Evolutionary conservation across 495 filamentous ascomycete species (phyloP).

Genomic region (Delitschia confertaspora): DNA sequence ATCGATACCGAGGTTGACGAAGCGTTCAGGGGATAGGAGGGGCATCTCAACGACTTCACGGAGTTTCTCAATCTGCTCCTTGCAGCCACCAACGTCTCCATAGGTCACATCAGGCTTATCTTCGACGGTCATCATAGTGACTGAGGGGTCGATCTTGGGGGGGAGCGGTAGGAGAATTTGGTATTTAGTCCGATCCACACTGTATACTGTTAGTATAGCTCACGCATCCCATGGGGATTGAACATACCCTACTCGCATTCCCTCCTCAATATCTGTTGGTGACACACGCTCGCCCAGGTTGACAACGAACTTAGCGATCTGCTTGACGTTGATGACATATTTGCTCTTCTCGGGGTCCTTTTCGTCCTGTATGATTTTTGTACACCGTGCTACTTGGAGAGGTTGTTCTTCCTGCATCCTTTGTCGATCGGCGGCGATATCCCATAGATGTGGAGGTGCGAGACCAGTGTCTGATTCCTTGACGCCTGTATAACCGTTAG

Average conservation of each 20-base stretch:
- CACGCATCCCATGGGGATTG: conserved; percentile 8
- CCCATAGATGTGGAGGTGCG: conserved; percentile 96
- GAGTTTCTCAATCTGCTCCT: conserved; percentile 98
- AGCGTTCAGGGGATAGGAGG: conserved; percentile 88
- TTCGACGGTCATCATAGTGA: conserved; percentile 99
- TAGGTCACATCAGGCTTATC: conserved; percentile 99
- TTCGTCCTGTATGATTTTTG: conserved; percentile 96
- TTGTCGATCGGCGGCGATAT: conserved; percentile 93
- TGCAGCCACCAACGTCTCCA: conserved; percentile 96
- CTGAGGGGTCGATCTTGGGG: conserved; percentile 96
- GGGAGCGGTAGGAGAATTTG: conserved; percentile 96
- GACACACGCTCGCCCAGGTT: conserved; percentile 94
- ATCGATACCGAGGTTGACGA: conserved; percentile 95
- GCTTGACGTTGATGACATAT: conserved; percentile 99
- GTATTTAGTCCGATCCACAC: conserved; percentile 97
- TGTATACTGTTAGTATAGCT: conserved; percentile 29
- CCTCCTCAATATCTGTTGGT: conserved; percentile 98
- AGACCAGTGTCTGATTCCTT: conserved; percentile 97
- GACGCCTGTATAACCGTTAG: conserved; percentile 39
- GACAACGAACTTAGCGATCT: conserved; percentile 98
- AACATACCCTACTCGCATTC: conserved; percentile 84
- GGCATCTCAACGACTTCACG: conserved; percentile 98
- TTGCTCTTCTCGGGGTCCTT: conserved; percentile 97
- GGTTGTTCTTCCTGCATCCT: conserved; percentile 98
- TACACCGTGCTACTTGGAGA: conserved; percentile 93